These are phyloP conservation scores for Pseudoneurospora amorphoporcata DNA, from an alignment of 495 filamentous ascomycete species.

Conservation along the genomic window DNA sequence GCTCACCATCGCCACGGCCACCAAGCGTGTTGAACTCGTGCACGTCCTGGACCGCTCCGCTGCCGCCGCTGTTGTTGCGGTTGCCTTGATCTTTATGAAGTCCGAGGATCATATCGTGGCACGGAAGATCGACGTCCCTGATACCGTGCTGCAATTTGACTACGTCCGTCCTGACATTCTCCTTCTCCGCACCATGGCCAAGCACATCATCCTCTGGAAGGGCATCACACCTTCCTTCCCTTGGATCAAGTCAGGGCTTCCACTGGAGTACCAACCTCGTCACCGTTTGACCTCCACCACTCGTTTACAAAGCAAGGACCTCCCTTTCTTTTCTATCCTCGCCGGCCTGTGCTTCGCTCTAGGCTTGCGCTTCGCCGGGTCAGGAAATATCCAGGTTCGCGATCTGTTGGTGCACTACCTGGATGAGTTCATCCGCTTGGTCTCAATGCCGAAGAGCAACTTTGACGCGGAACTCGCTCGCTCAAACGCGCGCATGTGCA, in stretches of 20 bases:
- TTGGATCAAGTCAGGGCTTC: constrained; percentile 71
- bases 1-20: constrained; percentile 70
- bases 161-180: constrained; percentile 91
- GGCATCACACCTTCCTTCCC: constrained; percentile 55
- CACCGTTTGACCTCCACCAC: constrained; percentile 42
- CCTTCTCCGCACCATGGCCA: constrained; percentile 80
- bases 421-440: constrained; percentile 77
- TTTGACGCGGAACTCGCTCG: constrained; percentile 77
- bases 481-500: constrained; percentile 78
- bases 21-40: constrained; percentile 76
- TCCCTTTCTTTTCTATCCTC: constrained; percentile 88
- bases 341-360: constrained; percentile 81
- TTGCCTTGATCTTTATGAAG: constrained; percentile 97
- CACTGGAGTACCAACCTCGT: constrained; percentile 49
- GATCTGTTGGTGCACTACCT: constrained; percentile 78
- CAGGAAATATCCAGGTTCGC: constrained; percentile 55
- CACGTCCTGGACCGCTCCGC: constrained; percentile 89
- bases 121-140: constrained; percentile 84
- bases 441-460: constrained; percentile 50
- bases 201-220: constrained; percentile 89
- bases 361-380: constrained; percentile 81
- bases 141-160: constrained; percentile 81
- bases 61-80: constrained; percentile 76
- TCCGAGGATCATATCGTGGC: constrained; percentile 83
- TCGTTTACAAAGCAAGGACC: constrained; percentile 58